Base-by-base conservation (phyloP, 164 flowering plant genomes). In the Liriodendron chinense region DNA sequence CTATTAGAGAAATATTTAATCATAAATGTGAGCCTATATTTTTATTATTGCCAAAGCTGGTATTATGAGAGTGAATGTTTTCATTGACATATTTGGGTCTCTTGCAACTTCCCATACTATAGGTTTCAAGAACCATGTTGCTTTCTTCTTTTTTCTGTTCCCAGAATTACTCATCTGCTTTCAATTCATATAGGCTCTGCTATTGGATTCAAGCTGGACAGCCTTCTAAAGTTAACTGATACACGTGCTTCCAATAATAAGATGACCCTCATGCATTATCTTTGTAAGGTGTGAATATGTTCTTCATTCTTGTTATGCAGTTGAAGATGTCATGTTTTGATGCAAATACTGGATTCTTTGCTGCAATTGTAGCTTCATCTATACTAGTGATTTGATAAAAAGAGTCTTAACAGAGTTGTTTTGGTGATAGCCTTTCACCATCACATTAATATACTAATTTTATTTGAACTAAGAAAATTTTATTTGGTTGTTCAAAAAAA, bases 251-350 rank as follows among this genome's bases (percentile, higher is more conserved):
- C 94, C 47, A 91, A 89, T 81, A 91, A 74, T 83, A 93, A 88
- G 83, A 93, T 90, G 94, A 93, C 95, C 50, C 93, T 91, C 25
- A 91, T 93, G 95, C 94, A 93, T 85, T 93, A 87, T 79, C 89
- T 93, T 76, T 91, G 97, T 74, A 91, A 93, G 96, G 97, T 92
- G 80, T 75, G 75, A 7, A 64, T 57, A 53, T 34, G 18, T 57
- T 65, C 14, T 47, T 47, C 43, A 53, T 26, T 73, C 74, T 74
- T 77, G 16, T 64, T 69, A 23, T 24, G 63, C 43, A 72, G 12
- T 43, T 75, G 50, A 72, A 9, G 22, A 47, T 47, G 10, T 16
- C 71, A 24, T 24, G 34, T 64, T 64, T 64, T 22, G 23, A 10
- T 20, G 21, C 23, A 63, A 21, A 18, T 63, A 18, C 21, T 20